A percentile compares a stretch with the other conserved stretches of the same genome.
phyloP scores from a whole-genome alignment of 805 yeast species.

The Zygosaccharomyces bailii region DNA sequence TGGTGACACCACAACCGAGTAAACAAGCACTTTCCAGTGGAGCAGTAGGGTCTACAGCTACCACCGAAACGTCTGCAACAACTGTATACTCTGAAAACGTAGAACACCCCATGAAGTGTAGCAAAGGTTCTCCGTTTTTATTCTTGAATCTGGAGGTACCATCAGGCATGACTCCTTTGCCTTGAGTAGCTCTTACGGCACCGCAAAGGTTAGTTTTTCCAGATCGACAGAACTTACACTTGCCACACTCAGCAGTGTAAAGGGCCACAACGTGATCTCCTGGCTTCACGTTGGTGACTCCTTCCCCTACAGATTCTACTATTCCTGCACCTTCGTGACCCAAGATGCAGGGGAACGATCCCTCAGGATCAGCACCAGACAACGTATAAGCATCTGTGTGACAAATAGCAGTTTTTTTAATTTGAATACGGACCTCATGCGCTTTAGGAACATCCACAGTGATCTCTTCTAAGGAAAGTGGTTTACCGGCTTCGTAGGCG shows the following conservation, averaged over 20 bases:
- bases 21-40: constrained; percentile 84
- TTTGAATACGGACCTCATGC: constrained; percentile 92
- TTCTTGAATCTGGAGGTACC: constrained; percentile 89
- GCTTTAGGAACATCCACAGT: constrained; percentile 94
- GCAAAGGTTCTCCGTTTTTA: constrained; percentile 71
- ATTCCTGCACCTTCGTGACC: constrained; percentile 99
- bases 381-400: constrained; percentile 98
- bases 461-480: constrained; percentile 77
- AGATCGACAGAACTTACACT: constrained; percentile 90
- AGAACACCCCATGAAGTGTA: constrained; percentile 98
- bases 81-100: constrained; percentile 97
- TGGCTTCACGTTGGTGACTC: constrained; percentile 80
- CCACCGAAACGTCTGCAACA: constrained; percentile 95
- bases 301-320: constrained; percentile 93
- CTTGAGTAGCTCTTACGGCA: constrained; percentile 94
- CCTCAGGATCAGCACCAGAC: constrained; percentile 94
- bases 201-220: constrained; percentile 98
- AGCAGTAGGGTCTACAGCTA: constrained; percentile 81
- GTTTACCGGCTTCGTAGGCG: constrained; percentile 93
- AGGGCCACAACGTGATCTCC: constrained; percentile 94
- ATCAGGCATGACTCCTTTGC: constrained; percentile 98
- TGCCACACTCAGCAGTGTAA: constrained; percentile 94
- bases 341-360: constrained; percentile 85
- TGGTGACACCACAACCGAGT: constrained; percentile 97
- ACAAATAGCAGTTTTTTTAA: constrained; percentile 89